Evolutionary conservation across 768 basidiomycete species (phyloP).

Genomic region (Ramaria sp.): DNA sequence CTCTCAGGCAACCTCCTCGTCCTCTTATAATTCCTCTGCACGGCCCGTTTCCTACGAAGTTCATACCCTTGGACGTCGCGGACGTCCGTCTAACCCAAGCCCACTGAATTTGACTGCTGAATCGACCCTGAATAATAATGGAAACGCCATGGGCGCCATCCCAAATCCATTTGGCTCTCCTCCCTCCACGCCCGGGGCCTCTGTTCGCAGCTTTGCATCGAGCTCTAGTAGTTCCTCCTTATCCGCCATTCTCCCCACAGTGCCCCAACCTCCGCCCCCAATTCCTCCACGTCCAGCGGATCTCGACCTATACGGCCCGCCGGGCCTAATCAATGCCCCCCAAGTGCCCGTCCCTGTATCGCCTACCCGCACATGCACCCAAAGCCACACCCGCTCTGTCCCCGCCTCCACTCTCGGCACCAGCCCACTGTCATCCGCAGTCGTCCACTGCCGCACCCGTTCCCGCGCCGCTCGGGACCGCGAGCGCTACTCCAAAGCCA

Average conservation of each 20-base stretch:
- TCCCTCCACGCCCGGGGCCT: background rate
- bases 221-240: background rate
- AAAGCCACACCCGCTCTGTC: background rate
- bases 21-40: background rate
- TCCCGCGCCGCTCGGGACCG: background rate
- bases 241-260: background rate
- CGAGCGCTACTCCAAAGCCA: background rate
- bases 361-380: background rate
- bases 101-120: background rate
- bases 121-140: background rate
- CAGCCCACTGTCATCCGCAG: background rate
- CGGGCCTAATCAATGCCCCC: background rate
- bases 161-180: conserved; percentile 1
- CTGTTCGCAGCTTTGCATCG: background rate
- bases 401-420: background rate
- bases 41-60: conserved; percentile 6
- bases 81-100: background rate
- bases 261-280: background rate
- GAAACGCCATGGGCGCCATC: background rate
- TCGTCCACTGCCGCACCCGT: background rate
- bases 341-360: background rate
- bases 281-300: background rate
- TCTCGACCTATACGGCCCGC: background rate
- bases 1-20: conserved; percentile 20
- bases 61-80: background rate